Evolutionary conservation across 371 early-diverging fungal species (phyloP).

Genomic region (Lichtheimia ornata): DNA sequence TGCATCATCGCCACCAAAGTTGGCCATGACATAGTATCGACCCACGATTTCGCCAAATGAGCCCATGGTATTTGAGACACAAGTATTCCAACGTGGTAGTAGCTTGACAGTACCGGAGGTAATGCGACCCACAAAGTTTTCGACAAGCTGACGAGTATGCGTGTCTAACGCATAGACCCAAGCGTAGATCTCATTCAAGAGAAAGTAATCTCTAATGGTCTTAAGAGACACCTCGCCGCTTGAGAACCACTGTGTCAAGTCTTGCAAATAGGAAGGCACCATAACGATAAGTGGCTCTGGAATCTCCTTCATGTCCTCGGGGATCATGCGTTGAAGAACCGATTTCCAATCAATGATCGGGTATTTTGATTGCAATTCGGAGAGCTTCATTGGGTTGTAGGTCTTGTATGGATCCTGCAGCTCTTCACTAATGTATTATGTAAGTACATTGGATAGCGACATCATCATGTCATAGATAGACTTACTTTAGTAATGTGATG

Average conservation of each 20-base stretch:
- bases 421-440: slow-evolving; percentile 35
- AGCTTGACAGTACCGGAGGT: slow-evolving; percentile 32
- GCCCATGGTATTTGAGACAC: slow-evolving; percentile 38
- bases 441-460: background rate
- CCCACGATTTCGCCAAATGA: slow-evolving; percentile 55
- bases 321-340: slow-evolving; percentile 7
- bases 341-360: slow-evolving; percentile 27
- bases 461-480: background rate
- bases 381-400: slow-evolving; percentile 52
- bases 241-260: slow-evolving; percentile 5
- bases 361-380: slow-evolving; percentile 33
- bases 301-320: background rate
- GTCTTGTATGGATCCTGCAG: slow-evolving; percentile 45
- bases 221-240: background rate
- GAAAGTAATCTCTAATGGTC: slow-evolving; percentile 14
- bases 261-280: slow-evolving; percentile 17
- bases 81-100: slow-evolving; percentile 46
- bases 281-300: slow-evolving; percentile 13
- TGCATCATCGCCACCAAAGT: slow-evolving; percentile 44
- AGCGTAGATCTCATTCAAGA: slow-evolving; percentile 5
- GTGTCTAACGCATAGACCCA: slow-evolving; percentile 13
- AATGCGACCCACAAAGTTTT: slow-evolving; percentile 22
- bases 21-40: slow-evolving; percentile 51
- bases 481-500: slow-evolving; percentile 13
- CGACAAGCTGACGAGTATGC: slow-evolving; percentile 15